These are phyloP conservation scores for Candida dubliniensis DNA, from an alignment of 1,139 yeast species.

Conservation along the genomic window DNA sequence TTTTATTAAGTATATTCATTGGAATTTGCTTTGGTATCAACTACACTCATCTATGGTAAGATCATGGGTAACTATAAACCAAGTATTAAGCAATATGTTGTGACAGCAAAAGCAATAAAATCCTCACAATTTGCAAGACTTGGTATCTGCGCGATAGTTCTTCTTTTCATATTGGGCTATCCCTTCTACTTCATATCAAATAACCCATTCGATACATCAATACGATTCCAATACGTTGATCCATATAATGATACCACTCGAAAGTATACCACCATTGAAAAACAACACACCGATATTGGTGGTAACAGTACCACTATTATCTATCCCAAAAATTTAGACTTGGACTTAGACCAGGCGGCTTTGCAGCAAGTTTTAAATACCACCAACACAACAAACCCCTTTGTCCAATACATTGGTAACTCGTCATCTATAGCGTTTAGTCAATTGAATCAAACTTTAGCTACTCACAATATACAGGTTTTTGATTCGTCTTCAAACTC, in stretches of 20 bases:
- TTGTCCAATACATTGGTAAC: conserved; percentile 2
- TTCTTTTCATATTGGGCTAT: not conserved
- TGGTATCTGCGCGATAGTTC: not conserved
- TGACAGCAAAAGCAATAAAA: no score
- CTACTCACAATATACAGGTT: conserved; percentile 2
- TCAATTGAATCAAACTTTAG: conserved; percentile 1
- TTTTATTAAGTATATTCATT: no score
- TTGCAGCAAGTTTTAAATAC: not conserved
- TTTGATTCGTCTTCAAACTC: conserved; percentile 5
- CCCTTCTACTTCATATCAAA: conserved; percentile 1
- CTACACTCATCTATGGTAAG: no score
- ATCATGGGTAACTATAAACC: no score
- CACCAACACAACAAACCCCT: not conserved
- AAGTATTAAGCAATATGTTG: no score
- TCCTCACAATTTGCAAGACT: not conserved
- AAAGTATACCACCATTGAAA: not conserved
- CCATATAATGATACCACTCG: not conserved
- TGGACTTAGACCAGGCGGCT: not conserved
- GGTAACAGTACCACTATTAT: not conserved
- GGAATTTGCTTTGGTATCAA: no score
- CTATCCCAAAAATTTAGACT: not conserved
- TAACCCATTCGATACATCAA: not conserved
- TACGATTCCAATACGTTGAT: conserved; percentile 1
- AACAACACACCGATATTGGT: not conserved
- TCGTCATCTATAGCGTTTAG: conserved; percentile 7